A percentile compares a stretch with the other conserved stretches of the same genome.
phyloP scores from a whole-genome alignment of 257 asterid genomes.

The Fraxinus cuspidata region DNA sequence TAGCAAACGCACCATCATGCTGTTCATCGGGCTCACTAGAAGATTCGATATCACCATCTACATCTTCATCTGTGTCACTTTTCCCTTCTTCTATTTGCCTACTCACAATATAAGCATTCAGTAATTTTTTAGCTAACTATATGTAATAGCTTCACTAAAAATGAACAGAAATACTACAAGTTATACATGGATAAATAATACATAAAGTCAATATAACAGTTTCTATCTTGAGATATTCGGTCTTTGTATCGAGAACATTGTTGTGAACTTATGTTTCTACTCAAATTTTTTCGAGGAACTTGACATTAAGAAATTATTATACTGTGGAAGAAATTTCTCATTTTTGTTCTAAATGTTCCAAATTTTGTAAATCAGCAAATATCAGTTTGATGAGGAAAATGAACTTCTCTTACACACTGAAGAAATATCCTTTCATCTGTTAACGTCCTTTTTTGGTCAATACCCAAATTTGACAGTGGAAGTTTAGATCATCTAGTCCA shows the following conservation, averaged over 20 bases:
- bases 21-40: conserved; percentile 37
- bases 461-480: neutral
- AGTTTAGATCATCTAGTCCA: neutral
- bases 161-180: conserved; percentile 2
- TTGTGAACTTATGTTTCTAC: neutral
- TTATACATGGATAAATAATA: neutral
- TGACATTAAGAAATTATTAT: neutral
- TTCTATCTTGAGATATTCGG: neutral
- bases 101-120: conserved; percentile 19
- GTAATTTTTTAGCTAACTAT: neutral
- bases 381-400: neutral
- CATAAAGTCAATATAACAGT: neutral
- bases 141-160: conserved; percentile 2
- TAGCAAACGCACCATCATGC: conserved; percentile 39
- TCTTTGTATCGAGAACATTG: neutral
- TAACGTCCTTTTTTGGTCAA: neutral
- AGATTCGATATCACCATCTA: conserved; percentile 39
- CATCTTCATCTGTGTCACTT: conserved; percentile 61
- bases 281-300: neutral
- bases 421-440: neutral
- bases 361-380: neutral
- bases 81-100: conserved; percentile 70
- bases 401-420: neutral
- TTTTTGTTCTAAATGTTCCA: neutral
- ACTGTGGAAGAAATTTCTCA: neutral